Percentiles rank a stretch among this genome's conserved stretches.
Evolutionary conservation across 179 eudicot genomes (phyloP).

Genomic region (Dionaea muscipula): DNA sequence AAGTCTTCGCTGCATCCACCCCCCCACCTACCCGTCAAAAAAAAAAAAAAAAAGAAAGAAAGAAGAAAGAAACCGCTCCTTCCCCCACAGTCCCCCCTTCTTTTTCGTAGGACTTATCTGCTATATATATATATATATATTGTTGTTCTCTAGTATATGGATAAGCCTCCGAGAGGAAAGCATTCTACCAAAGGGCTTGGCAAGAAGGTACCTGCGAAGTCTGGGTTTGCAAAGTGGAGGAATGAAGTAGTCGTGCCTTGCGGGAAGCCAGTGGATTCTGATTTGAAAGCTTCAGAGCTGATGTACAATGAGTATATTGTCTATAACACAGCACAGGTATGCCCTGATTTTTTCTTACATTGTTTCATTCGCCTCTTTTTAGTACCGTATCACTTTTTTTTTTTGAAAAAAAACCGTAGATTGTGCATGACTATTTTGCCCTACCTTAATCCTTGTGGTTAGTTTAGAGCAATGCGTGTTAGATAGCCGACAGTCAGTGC

Average conservation of each 20-base stretch:
- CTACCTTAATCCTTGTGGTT: too few relatives aligned
- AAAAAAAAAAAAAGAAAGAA: too few relatives aligned
- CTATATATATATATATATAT: too few relatives aligned
- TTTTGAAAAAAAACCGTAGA: too few relatives aligned
- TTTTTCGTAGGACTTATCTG: too few relatives aligned
- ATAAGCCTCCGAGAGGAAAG: slow-evolving; percentile 84
- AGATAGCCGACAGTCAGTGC: too few relatives aligned
- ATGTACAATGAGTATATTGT: slow-evolving; percentile 97
- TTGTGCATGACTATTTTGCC: too few relatives aligned
- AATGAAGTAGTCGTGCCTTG: slow-evolving; percentile 89
- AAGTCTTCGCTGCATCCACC: not conserved
- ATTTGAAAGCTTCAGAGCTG: slow-evolving; percentile 58
- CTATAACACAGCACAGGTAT: slow-evolving; percentile 87
- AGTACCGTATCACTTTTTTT: too few relatives aligned
- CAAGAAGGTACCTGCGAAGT: slow-evolving; percentile 60
- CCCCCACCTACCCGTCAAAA: too few relatives aligned
- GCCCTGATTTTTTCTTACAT: slow-evolving; percentile 9
- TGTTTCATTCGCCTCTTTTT: not conserved
- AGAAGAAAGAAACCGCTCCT: too few relatives aligned
- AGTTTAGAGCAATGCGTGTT: too few relatives aligned
- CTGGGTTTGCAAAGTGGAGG: slow-evolving; percentile 62
- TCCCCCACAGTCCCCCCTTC: too few relatives aligned
- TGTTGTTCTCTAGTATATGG: slow-evolving; percentile 51
- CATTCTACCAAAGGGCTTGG: slow-evolving; percentile 99
- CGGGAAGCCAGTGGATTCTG: slow-evolving; percentile 81